Percentiles rank a stretch among this genome's conserved stretches.
Conservation (phyloP, 2,329 filamentous ascomycete species). For the Hypocreales sp. region DNA sequence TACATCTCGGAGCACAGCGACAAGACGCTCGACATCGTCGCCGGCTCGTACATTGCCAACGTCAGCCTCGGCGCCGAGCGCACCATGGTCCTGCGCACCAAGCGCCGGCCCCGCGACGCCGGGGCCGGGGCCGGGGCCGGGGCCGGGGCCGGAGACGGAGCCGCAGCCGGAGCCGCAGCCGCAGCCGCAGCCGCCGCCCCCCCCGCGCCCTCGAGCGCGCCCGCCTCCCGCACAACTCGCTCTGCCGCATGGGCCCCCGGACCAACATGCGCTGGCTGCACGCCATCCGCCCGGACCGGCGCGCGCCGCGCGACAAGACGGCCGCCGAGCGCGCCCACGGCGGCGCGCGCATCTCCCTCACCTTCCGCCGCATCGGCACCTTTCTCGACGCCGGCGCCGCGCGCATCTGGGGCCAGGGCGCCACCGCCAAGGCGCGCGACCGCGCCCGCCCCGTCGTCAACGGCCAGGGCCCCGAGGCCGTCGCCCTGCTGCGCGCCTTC, state of each 20-base stretch:
- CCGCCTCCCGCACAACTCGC: constrained; percentile 71
- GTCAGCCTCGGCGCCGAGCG: constrained; percentile 85
- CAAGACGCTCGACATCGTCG: constrained; percentile 84
- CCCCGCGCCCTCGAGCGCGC: constrained; percentile 48
- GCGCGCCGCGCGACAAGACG: constrained; percentile 50
- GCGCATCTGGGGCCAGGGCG: constrained; percentile 85
- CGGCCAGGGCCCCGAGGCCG: constrained; percentile 48
- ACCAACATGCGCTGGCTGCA: constrained; percentile 87
- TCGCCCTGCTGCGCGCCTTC: constrained; percentile 63
- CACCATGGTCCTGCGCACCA: constrained; percentile 79
- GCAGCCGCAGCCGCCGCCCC: no score
- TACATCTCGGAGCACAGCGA: constrained; percentile 95
- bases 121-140: no score
- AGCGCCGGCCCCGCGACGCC: constrained; percentile 46
- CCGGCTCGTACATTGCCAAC: constrained; percentile 74
- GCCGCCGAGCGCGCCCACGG: constrained; percentile 53
- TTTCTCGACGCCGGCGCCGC: constrained; percentile 52
- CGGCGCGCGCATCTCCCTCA: constrained; percentile 76
- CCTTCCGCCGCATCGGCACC: constrained; percentile 79
- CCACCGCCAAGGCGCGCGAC: constrained; percentile 47
- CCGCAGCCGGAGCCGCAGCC: no score
- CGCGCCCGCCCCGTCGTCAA: constrained; percentile 51
- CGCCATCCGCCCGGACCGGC: constrained; percentile 79
- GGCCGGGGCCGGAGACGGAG: no score
- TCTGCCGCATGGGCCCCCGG: constrained; percentile 64